Evolutionary conservation across 208 protist species (phyloP).

Genomic region (Plasmodiophora brassicae): DNA sequence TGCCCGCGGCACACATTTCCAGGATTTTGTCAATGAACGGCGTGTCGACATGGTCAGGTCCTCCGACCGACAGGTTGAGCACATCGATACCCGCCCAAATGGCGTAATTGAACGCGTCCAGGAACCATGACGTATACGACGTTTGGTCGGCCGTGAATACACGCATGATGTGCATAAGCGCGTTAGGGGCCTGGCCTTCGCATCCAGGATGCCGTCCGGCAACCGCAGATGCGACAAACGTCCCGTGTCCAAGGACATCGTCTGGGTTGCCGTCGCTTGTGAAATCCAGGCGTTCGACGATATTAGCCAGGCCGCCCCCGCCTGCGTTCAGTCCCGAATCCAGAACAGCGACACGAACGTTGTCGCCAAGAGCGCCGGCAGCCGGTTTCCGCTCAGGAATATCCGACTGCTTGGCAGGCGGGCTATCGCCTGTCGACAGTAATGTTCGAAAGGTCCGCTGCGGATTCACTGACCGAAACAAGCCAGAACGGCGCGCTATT

Average conservation of each 20-base stretch:
- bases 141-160: constrained; percentile 75
- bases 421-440: too few species aligned
- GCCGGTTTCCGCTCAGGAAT: too few species aligned
- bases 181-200: constrained; percentile 81
- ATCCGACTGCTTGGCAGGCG: too few species aligned
- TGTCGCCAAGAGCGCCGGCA: constrained; percentile 22
- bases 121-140: constrained; percentile 82
- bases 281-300: constrained; percentile 70
- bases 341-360: constrained; percentile 73
- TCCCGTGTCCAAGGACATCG: constrained; percentile 84
- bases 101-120: constrained; percentile 88
- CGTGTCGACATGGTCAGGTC: constrained; percentile 84
- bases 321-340: constrained; percentile 72
- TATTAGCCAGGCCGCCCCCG: constrained; percentile 55
- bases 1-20: constrained; percentile 72
- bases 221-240: constrained; percentile 85
- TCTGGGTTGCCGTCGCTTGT: constrained; percentile 67
- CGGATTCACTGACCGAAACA: too few species aligned
- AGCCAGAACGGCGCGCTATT: too few species aligned
- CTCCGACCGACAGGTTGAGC: constrained; percentile 91
- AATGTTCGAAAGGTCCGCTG: too few species aligned
- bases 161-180: constrained; percentile 77
- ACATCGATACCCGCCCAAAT: constrained; percentile 70
- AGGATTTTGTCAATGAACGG: constrained; percentile 79
- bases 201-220: constrained; percentile 66